phyloP scores from a whole-genome alignment of 1,284 basidiomycete genomes.

The Austroboletus sp. region DNA sequence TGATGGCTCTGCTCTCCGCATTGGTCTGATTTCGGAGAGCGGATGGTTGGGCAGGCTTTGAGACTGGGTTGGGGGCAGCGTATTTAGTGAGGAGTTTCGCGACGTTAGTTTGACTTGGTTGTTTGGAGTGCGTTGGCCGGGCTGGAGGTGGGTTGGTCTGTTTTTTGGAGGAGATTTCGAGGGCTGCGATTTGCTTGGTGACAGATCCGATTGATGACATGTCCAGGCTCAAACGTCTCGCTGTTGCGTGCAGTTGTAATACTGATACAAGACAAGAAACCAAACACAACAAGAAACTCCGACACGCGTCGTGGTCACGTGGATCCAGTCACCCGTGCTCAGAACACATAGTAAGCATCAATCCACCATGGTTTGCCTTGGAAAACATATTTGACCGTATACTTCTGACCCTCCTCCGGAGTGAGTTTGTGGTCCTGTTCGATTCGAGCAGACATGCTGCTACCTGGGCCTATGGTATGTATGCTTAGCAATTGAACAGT shows the following conservation, averaged over 20 bases:
- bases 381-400: constrained; percentile 48
- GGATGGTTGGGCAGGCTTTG: constrained; percentile 35
- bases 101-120: constrained; percentile 49
- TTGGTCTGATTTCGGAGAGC: constrained; percentile 38
- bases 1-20: constrained; percentile 21
- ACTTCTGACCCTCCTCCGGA: constrained; percentile 34
- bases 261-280: neutral
- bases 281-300: constrained; percentile 4
- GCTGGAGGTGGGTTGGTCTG: constrained; percentile 26
- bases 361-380: constrained; percentile 48
- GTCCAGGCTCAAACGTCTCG: neutral
- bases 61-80: constrained; percentile 47
- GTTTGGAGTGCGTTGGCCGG: constrained; percentile 43
- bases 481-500: constrained; percentile 3
- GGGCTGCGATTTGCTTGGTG: constrained; percentile 44
- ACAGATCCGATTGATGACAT: constrained; percentile 44
- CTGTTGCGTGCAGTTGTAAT: neutral
- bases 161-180: constrained; percentile 45
- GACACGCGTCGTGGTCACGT: constrained; percentile 28
- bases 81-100: constrained; percentile 64
- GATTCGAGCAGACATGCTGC: constrained; percentile 41
- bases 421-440: constrained; percentile 45
- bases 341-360: constrained; percentile 43
- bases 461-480: constrained; percentile 46
- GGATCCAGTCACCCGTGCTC: constrained; percentile 5